Evolutionary conservation across 1,284 basidiomycete species (phyloP), one percentile per base, ranked within the genome.

Genomic region (Malassezia caprae): DNA sequence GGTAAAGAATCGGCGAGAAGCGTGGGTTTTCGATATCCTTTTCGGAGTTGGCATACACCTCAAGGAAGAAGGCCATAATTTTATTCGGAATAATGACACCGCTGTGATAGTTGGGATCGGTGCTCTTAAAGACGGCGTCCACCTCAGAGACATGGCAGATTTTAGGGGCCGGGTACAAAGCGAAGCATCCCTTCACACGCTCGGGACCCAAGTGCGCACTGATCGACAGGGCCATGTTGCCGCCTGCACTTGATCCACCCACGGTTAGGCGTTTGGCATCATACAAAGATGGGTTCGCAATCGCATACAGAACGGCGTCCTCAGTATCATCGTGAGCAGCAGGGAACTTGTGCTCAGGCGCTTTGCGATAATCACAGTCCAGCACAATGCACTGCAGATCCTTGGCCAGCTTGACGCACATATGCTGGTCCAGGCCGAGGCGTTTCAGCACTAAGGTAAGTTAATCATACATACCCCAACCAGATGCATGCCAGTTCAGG

Each of bases 361-460:
- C 62, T 45, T 70, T 70, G 48, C 68, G 64, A 32, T 72, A 72
- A 43, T 68, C 68, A 32, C 60, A 59, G 27, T 72, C 69, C 37
- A 68, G 46, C 4, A 67, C 47, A 19, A 62, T 40, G 30, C 53
- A 61, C 12, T 60, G 39, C 23, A 57, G 45, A 11, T 46, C 35
- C 37, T 42, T 19, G 17, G 39, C 26, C 19, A 57, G 8, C 12
- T n/a, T 12, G 12, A 19, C 19, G 37, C 23, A 50, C 40, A 51
- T 41, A 23, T 48, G 32, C 17, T 26, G 17, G 44, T 57, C 55
- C 3, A 51, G 28, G 7, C 55, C 55, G 12, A 57, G 50, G 17
- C 55, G 55, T 32, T 44, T 47, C n/a, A 57, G 44, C 19, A 57
- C 24, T 45, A 17, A 17, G n/a, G 8, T 32, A 45, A 19, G 23